These are phyloP conservation scores for Elsinoe batatas DNA, from an alignment of 2,329 filamentous ascomycete species.

Conservation along the genomic window DNA sequence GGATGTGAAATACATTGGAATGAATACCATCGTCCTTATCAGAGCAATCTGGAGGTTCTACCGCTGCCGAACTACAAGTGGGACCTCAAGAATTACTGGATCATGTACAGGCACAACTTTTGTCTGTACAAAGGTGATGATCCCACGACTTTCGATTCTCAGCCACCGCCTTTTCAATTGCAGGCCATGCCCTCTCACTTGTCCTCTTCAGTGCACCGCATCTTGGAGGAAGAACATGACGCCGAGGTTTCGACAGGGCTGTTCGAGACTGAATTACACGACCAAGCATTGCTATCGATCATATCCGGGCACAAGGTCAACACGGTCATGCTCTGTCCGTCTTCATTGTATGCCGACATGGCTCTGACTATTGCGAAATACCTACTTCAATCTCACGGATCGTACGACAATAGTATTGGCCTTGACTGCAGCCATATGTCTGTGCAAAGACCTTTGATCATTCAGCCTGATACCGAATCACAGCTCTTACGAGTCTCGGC, in stretches of 20 bases:
- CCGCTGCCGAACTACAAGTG: conserved; percentile 39
- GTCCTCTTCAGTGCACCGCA: not conserved
- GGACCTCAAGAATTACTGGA: conserved; percentile 30
- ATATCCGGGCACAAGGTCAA: too few species aligned
- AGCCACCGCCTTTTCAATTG: not conserved
- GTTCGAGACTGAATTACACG: conserved; percentile 28
- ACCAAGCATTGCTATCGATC: too few species aligned
- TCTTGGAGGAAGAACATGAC: conserved; percentile 20
- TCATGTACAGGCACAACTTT: conserved; percentile 28
- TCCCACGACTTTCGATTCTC: not conserved
- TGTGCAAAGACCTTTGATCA: conserved; percentile 23
- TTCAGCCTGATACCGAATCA: conserved; percentile 13
- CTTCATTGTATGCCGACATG: conserved; percentile 26
- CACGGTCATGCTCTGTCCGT: conserved; percentile 33
- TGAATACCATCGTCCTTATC: conserved; percentile 47
- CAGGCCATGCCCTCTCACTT: not conserved
- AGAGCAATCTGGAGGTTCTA: conserved; percentile 37
- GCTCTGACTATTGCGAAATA: conserved; percentile 26
- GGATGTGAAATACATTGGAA: conserved; percentile 52
- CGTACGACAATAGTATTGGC: not conserved
- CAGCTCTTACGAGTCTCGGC: conserved; percentile 12
- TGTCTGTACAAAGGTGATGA: conserved; percentile 20
- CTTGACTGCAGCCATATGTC: conserved; percentile 34
- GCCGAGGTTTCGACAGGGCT: conserved; percentile 25
- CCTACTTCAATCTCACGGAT: conserved; percentile 11